These are phyloP conservation scores for Fusarium oligoseptatum DNA, from an alignment of 2,329 filamentous ascomycete genomes.

Conservation along the genomic window DNA sequence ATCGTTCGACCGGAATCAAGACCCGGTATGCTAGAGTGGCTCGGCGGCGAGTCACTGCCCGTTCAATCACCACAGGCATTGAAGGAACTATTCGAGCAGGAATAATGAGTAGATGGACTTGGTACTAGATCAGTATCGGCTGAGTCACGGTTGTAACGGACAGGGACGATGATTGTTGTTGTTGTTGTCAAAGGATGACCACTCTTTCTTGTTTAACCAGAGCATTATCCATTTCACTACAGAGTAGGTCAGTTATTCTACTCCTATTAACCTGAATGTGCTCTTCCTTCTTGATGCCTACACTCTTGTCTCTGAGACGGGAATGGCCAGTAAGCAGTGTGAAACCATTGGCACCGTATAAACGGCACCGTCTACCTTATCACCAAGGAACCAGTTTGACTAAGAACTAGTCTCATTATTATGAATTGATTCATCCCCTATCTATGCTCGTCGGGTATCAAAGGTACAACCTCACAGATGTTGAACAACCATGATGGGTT, in stretches of 20 bases:
- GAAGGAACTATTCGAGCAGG: conserved; percentile 16
- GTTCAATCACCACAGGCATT: conserved; percentile 4
- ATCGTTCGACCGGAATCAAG: neutral
- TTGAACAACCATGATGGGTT: conserved; percentile 3
- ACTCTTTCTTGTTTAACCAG: neutral
- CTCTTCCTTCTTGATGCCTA: neutral
- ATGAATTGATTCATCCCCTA: neutral
- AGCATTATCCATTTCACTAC: neutral
- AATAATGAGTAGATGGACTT: neutral
- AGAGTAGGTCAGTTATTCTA: neutral
- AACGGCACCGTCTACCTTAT: neutral
- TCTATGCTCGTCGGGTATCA: conserved; percentile 1
- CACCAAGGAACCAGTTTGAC: neutral
- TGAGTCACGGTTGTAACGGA: neutral
- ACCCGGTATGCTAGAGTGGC: conserved; percentile 8
- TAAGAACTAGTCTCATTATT: neutral
- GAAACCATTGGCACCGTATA: neutral
- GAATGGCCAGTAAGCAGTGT: neutral
- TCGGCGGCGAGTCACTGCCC: neutral
- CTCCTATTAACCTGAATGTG: neutral
- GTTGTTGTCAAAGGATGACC: neutral
- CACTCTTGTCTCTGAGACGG: neutral
- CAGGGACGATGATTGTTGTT: neutral
- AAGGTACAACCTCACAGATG: neutral
- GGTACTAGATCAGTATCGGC: neutral